A percentile compares a stretch with the other conserved stretches of the same genome.
These are phyloP conservation scores for Hura crepitans DNA, from an alignment of 441 rosid genomes.

Conservation along the genomic window DNA sequence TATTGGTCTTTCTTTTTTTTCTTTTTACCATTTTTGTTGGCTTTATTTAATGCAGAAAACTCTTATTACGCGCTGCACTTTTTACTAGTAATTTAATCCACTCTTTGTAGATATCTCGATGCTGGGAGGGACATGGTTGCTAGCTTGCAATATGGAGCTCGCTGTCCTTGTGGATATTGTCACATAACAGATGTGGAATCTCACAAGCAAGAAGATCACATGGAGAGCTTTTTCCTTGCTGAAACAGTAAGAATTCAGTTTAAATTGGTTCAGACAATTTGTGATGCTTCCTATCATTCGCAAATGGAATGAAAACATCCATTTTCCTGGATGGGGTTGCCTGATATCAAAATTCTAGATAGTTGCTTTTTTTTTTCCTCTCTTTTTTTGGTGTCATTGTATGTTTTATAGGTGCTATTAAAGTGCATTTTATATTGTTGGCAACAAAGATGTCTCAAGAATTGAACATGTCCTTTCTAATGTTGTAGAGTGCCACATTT, in stretches of 20 bases:
- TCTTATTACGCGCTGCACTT: conserved; percentile 1
- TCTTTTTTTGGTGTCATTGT: not conserved
- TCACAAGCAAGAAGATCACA: conserved; percentile 85
- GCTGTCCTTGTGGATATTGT: conserved; percentile 95
- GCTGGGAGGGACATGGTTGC: conserved; percentile 91
- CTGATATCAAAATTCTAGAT: not conserved
- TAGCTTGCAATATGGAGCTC: conserved; percentile 96
- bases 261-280: conserved; percentile 14
- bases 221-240: conserved; percentile 99
- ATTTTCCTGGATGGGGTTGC: not conserved
- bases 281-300: not conserved
- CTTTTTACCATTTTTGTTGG: too few relatives aligned
- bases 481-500: not conserved
- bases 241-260: conserved; percentile 65
- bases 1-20: too few relatives aligned
- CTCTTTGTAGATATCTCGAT: conserved; percentile 68
- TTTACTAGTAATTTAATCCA: not conserved
- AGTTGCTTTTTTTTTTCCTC: not conserved
- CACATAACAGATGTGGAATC: conserved; percentile 90
- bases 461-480: not conserved
- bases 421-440: not conserved
- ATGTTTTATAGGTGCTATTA: not conserved
- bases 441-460: too few relatives aligned
- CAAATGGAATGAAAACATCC: not conserved
- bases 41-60: not conserved